These are phyloP conservation scores for Fonsecaea pugnacius DNA, from an alignment of 2,329 filamentous ascomycete genomes.

Conservation along the genomic window DNA sequence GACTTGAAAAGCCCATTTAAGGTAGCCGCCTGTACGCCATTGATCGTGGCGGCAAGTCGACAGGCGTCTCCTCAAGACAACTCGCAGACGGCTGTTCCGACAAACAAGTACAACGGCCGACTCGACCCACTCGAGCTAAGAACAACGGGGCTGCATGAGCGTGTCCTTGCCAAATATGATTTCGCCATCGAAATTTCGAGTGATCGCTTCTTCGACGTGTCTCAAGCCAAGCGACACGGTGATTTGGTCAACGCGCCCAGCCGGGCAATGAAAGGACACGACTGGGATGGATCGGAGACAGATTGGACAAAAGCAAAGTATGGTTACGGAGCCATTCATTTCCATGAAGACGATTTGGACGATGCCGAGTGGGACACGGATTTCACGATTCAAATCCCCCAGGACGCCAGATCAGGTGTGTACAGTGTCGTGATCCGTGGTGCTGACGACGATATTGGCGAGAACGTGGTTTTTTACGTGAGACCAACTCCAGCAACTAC, in stretches of 20 bases:
- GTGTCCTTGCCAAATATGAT: slow-evolving; percentile 17
- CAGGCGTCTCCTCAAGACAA: not conserved
- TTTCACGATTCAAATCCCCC: slow-evolving; percentile 39
- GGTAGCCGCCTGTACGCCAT: not conserved
- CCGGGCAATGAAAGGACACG: slow-evolving; percentile 42
- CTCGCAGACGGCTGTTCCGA: slow-evolving; percentile 11
- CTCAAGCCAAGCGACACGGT: slow-evolving; percentile 38
- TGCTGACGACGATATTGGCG: slow-evolving; percentile 43
- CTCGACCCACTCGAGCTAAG: slow-evolving; percentile 16
- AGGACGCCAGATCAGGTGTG: slow-evolving; percentile 37
- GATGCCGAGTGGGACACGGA: slow-evolving; percentile 45
- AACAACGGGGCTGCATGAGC: not conserved
- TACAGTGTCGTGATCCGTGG: slow-evolving; percentile 40
- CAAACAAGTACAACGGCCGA: slow-evolving; percentile 20
- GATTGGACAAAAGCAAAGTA: slow-evolving; percentile 44
- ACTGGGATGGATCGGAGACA: slow-evolving; percentile 42
- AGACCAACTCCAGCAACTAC: not conserved
- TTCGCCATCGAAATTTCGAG: slow-evolving; percentile 21
- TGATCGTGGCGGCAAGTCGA: slow-evolving; percentile 10
- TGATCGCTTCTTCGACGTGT: slow-evolving; percentile 39
- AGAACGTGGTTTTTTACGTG: slow-evolving; percentile 9
- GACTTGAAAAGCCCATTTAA: not conserved
- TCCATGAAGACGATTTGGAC: slow-evolving; percentile 48
- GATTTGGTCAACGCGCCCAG: slow-evolving; percentile 43
- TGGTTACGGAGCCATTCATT: slow-evolving; percentile 47